Conservation (phyloP, 169 alveolate genomes). For the Eimeria tenella region DNA sequence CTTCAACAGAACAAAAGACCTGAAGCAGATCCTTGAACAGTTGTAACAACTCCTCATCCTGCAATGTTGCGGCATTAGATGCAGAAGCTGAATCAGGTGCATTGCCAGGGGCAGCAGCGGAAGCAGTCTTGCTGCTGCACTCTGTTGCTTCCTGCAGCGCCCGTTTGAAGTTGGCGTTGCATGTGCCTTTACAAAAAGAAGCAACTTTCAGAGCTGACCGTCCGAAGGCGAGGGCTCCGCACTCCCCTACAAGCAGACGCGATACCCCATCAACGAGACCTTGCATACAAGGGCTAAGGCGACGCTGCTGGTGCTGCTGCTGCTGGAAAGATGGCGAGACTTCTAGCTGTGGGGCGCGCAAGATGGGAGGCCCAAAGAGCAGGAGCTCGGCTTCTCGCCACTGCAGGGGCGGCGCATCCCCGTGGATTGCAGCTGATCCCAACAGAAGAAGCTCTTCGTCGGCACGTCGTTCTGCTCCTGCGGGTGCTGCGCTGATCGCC, state of each 20-base stretch:
- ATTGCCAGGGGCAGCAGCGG: conserved; percentile 16
- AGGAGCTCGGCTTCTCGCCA: conserved; percentile 59
- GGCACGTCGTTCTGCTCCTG: not conserved
- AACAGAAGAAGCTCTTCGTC: conserved; percentile 17
- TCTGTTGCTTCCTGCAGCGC: conserved; percentile 38
- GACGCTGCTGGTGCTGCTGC: conserved; percentile 47
- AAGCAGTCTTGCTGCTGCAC: conserved; percentile 60
- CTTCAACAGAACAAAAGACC: conserved; percentile 42
- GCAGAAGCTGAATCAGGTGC: not conserved
- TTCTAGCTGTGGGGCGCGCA: conserved; percentile 34
- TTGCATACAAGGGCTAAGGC: conserved; percentile 30
- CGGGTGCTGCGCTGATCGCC: conserved; percentile 51
- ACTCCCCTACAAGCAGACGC: conserved; percentile 69
- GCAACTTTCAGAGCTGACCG: conserved; percentile 61
- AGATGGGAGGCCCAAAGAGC: conserved; percentile 35
- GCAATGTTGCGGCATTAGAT: not conserved
- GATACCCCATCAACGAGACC: conserved; percentile 34
- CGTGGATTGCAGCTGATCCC: conserved; percentile 43
- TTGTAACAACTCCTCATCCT: conserved; percentile 23
- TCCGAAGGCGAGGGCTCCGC: conserved; percentile 78
- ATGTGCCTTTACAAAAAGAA: conserved; percentile 62
- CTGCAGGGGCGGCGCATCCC: conserved; percentile 35
- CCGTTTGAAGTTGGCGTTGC: conserved; percentile 26
- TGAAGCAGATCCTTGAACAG: conserved; percentile 35
- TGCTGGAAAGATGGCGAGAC: not conserved